Percentiles rank a stretch among this genome's conserved stretches.
Evolutionary conservation across 768 basidiomycete genomes (phyloP).

Genomic region (Lyophyllum shimeji): DNA sequence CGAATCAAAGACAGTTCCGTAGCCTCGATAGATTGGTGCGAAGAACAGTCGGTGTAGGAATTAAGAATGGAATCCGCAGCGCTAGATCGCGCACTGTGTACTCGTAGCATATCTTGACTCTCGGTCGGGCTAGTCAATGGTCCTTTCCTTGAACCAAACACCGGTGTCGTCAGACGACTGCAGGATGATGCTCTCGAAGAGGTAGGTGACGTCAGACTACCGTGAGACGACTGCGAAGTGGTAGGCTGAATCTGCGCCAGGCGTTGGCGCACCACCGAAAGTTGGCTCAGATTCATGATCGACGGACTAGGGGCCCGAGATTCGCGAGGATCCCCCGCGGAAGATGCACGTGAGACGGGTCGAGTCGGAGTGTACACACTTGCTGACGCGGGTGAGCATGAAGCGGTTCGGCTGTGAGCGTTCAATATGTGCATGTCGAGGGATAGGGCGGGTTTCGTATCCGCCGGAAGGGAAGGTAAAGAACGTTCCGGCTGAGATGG

Average conservation of each 20-base stretch:
- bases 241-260: slow-evolving; percentile 56
- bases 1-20: background rate
- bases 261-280: slow-evolving; percentile 67
- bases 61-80: slow-evolving; percentile 24
- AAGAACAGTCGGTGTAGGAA: slow-evolving; percentile 17
- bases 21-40: background rate
- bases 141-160: background rate
- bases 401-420: slow-evolving; percentile 1
- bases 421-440: background rate
- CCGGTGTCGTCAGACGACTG: slow-evolving; percentile 14
- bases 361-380: slow-evolving; percentile 25
- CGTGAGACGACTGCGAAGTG: slow-evolving; percentile 21
- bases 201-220: slow-evolving; percentile 7
- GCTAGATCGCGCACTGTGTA: slow-evolving; percentile 15
- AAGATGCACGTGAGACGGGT: slow-evolving; percentile 20
- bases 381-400: slow-evolving; percentile 19
- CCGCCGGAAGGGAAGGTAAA: slow-evolving; percentile 29
- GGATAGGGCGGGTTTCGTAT: slow-evolving; percentile 1
- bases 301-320: slow-evolving; percentile 48
- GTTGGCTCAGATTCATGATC: slow-evolving; percentile 55
- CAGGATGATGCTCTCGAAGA: slow-evolving; percentile 10
- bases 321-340: slow-evolving; percentile 7
- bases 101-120: slow-evolving; percentile 4
- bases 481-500: slow-evolving; percentile 28
- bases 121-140: background rate